Conservation (phyloP, 768 basidiomycete genomes). For the Lyophyllum atratum region DNA sequence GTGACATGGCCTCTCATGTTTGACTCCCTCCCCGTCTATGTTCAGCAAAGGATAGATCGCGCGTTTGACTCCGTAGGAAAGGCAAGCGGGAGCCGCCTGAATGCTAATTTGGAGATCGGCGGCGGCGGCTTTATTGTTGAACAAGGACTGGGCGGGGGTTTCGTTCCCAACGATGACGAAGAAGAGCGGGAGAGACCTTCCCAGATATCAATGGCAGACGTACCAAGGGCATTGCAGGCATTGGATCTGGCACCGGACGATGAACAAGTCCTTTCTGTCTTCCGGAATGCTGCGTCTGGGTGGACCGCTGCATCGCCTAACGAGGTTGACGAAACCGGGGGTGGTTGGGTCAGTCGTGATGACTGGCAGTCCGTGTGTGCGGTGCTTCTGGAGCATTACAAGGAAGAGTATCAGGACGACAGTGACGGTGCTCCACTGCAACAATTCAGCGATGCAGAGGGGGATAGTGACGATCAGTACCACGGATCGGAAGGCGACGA, state of each 20-base stretch:
- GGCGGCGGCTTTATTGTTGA: neutral
- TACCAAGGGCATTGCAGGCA: conserved; percentile 62
- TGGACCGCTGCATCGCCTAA: conserved; percentile 47
- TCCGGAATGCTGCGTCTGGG: conserved; percentile 74
- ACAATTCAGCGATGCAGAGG: conserved; percentile 22
- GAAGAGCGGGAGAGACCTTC: conserved; percentile 17
- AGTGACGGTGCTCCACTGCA: conserved; percentile 27
- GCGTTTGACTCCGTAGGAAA: conserved; percentile 43
- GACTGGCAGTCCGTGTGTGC: conserved; percentile 86
- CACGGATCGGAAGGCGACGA: conserved; percentile 15
- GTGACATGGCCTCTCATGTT: conserved; percentile 24
- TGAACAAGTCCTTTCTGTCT: conserved; percentile 68
- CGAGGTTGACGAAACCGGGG: conserved; percentile 15
- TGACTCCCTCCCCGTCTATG: conserved; percentile 36
- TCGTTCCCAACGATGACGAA: conserved; percentile 10
- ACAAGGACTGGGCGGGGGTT: neutral
- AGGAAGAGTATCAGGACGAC: conserved; percentile 27
- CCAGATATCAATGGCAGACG: conserved; percentile 53
- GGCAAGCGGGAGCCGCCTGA: too few relatives aligned
- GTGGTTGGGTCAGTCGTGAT: conserved; percentile 51
- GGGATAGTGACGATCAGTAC: conserved; percentile 20
- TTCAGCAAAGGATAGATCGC: conserved; percentile 51
- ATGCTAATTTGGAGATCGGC: neutral
- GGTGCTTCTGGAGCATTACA: conserved; percentile 57
- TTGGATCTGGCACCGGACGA: conserved; percentile 75